These are phyloP conservation scores for Fusarium tuaranense DNA, from an alignment of 2,329 filamentous ascomycete species.

Conservation along the genomic window DNA sequence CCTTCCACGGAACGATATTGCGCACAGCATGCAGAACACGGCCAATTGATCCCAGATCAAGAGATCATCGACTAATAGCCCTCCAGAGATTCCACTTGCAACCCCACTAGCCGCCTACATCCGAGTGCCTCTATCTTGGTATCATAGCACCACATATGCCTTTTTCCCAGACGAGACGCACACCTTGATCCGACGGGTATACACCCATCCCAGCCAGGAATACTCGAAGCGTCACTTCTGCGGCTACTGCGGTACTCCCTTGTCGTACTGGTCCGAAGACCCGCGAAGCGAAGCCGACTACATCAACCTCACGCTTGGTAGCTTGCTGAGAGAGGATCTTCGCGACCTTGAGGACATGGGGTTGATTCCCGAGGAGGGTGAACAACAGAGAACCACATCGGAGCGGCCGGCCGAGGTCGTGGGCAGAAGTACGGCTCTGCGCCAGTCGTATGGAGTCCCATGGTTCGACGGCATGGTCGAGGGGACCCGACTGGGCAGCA, in stretches of 20 bases:
- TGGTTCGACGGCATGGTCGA: conserved; percentile 89
- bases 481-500: conserved; percentile 77
- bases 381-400: conserved; percentile 31
- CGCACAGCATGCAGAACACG: background rate
- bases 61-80: conserved; percentile 19
- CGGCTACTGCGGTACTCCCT: conserved; percentile 88
- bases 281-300: conserved; percentile 78
- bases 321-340: conserved; percentile 77
- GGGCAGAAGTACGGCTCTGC: conserved; percentile 49
- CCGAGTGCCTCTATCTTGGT: conserved; percentile 84
- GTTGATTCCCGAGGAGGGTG: conserved; percentile 67
- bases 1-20: background rate
- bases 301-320: conserved; percentile 86
- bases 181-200: conserved; percentile 73
- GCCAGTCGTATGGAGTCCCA: conserved; percentile 77
- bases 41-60: background rate
- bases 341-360: conserved; percentile 79
- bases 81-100: conserved; percentile 72
- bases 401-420: conserved; percentile 13
- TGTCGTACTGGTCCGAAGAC: conserved; percentile 85
- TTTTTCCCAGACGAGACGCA: conserved; percentile 84
- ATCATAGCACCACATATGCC: conserved; percentile 79
- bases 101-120: conserved; percentile 84
- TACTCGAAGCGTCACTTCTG: conserved; percentile 83
- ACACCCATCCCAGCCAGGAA: conserved; percentile 69